Evolutionary conservation across 2,329 filamentous ascomycete genomes (phyloP), one percentile per base, ranked within the genome.

Genomic region (Aspergillus fumigatiaffinis): DNA sequence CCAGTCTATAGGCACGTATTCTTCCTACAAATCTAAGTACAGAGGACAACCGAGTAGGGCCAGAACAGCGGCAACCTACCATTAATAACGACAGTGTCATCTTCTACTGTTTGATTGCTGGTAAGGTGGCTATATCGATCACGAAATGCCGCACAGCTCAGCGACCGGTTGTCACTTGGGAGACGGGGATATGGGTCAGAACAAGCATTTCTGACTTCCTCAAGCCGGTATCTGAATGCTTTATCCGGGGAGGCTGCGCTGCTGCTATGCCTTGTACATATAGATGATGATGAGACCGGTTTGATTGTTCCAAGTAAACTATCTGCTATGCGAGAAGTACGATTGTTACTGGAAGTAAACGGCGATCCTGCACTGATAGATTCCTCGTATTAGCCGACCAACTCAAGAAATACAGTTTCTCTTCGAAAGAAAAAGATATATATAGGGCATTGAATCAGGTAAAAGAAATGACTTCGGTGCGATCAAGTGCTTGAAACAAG

Each of bases 1-100:
- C 83, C 50, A 84, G 80, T 60, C 91, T 89, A 69, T 89, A 83
- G 50, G 87, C 86, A 67, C 82, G 81, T 61, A 96, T 82, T 71
- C 91, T 91, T 74, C 92, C 91, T 87, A 78, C 71, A 70, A 70
- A 66, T 69, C 73, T 80, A 77, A 75, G 71, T 71, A 73, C 68
- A 69, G 57, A 53, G 60, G 55, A 56, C 55, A 59, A 64, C 47
- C 57, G 56, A 57, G 61, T 60, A 60, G 60, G 58, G 54, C 56
- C 60, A 61, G 58, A 50, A 38, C 41, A 62, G 53, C 59, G 51
- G 58, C 58, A 58, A 71, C 76, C 68, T 78, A 78, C 77, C 77
- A 72, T 73, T 69, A 55, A 79, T 64, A 55, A 75, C 66, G 42
- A 79, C 75, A 44, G 64, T 65, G 56, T 76, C 70, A 51, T 68